Conservation (phyloP, 495 filamentous ascomycete species). For the Pseudomonodictys pantanalensis region DNA sequence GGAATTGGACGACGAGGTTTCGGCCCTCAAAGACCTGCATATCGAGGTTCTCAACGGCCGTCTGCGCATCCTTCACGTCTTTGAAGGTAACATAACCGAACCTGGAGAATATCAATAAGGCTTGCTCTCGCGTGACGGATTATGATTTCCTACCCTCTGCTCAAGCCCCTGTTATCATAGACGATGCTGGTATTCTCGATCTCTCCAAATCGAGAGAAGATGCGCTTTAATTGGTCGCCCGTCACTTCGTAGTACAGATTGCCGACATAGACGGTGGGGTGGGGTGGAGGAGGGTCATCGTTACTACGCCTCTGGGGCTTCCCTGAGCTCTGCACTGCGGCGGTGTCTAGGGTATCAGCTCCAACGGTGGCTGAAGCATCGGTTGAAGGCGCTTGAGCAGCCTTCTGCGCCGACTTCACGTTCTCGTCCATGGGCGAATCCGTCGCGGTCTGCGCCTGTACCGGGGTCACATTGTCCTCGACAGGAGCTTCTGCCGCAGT, state of each 20-base stretch:
- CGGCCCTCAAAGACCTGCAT: constrained; percentile 77
- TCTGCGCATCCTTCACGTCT: constrained; percentile 51
- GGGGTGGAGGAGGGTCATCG: constrained; percentile 6
- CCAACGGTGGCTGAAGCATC: constrained; percentile 9
- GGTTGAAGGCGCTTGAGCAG: neutral
- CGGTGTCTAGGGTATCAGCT: constrained; percentile 8
- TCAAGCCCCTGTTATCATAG: constrained; percentile 69
- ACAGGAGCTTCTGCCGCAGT: constrained; percentile 22
- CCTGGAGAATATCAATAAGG: constrained; percentile 52
- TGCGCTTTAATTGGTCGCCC: constrained; percentile 36
- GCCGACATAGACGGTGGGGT: constrained; percentile 64
- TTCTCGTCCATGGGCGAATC: constrained; percentile 21
- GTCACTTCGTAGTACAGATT: constrained; percentile 82
- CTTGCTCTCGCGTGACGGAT: too few species aligned
- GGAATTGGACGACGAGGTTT: constrained; percentile 60
- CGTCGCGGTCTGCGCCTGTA: too few species aligned
- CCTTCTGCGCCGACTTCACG: constrained; percentile 18
- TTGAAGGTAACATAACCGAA: constrained; percentile 77
- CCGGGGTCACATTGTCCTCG: constrained; percentile 25
- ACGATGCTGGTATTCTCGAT: constrained; percentile 56
- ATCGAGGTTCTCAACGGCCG: constrained; percentile 65
- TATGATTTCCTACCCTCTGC: constrained; percentile 69
- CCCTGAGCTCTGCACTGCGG: neutral
- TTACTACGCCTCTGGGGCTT: neutral
- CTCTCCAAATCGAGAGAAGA: constrained; percentile 39